Conservation (phyloP, 1,284 basidiomycete genomes). For the Ganoderma sinense region DNA sequence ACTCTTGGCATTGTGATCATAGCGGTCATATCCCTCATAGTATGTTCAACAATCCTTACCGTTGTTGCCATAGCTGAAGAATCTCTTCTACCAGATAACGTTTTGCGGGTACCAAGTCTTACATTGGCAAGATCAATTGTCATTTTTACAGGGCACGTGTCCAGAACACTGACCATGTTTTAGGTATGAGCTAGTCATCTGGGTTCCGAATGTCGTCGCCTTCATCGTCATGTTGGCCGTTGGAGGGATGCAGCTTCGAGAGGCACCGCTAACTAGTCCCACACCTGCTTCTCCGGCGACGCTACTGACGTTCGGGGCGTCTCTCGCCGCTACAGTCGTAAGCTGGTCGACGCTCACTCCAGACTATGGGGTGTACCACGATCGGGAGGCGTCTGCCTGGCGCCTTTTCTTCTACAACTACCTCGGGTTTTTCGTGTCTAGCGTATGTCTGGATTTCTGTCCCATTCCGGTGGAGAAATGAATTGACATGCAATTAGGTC, state of each 20-base stretch:
- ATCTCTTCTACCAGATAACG: constrained; percentile 38
- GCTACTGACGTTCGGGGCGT: constrained; percentile 44
- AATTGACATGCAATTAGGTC: constrained; percentile 46
- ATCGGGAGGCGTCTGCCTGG: constrained; percentile 55
- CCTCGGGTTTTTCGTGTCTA: constrained; percentile 67
- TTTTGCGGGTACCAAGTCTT: constrained; percentile 72
- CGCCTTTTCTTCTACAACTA: constrained; percentile 56
- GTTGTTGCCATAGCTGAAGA: not conserved
- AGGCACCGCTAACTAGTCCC: constrained; percentile 37
- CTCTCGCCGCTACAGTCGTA: constrained; percentile 53
- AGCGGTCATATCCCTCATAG: constrained; percentile 67
- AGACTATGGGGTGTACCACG: constrained; percentile 66
- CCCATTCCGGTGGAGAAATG: not conserved
- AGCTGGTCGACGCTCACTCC: constrained; percentile 63
- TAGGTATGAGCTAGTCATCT: constrained; percentile 65
- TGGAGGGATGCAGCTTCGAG: constrained; percentile 55
- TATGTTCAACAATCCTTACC: constrained; percentile 36
- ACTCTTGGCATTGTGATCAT: constrained; percentile 84
- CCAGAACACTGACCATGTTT: not conserved
- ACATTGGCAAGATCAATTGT: constrained; percentile 49
- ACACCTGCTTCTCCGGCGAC: constrained; percentile 36
- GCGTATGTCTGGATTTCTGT: constrained; percentile 49
- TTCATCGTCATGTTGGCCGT: constrained; percentile 73
- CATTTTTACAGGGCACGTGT: not conserved
- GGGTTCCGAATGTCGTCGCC: constrained; percentile 72